Conservation (phyloP, 331 rosid species). For the Erythrophleum ivorense region DNA sequence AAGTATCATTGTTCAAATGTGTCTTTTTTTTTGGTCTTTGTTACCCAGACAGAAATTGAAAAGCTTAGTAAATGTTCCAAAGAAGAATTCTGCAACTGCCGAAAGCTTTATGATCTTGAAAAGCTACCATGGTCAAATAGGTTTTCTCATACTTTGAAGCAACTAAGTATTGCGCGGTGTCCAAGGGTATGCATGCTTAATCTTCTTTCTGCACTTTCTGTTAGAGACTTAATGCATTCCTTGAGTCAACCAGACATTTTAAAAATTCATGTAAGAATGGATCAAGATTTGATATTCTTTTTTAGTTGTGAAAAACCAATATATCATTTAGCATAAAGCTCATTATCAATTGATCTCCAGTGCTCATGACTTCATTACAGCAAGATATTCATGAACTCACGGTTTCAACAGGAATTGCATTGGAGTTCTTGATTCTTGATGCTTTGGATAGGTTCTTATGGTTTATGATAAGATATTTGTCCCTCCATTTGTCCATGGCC, state of each 20-base stretch:
- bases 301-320: background rate
- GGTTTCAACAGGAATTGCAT: constrained; percentile 4
- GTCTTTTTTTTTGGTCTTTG: constrained; percentile 40
- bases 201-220: constrained; percentile 20
- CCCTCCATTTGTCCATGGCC: background rate
- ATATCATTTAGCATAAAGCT: background rate
- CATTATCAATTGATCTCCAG: background rate
- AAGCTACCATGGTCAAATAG: constrained; percentile 83
- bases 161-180: constrained; percentile 81
- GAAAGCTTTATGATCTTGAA: constrained; percentile 47
- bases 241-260: constrained; percentile 26
- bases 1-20: constrained; percentile 34
- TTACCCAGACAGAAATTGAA: constrained; percentile 66
- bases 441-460: background rate
- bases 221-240: constrained; percentile 5
- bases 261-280: background rate
- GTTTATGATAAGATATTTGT: background rate
- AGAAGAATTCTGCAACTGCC: constrained; percentile 73
- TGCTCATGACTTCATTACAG: background rate
- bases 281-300: background rate
- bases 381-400: background rate
- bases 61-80: constrained; percentile 68
- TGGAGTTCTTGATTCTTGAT: background rate
- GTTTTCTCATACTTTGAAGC: constrained; percentile 73
- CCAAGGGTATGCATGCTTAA: constrained; percentile 65